phyloP scores from a whole-genome alignment of 2,329 filamentous ascomycete genomes.

The Paracorniculantispora psalliotae region DNA sequence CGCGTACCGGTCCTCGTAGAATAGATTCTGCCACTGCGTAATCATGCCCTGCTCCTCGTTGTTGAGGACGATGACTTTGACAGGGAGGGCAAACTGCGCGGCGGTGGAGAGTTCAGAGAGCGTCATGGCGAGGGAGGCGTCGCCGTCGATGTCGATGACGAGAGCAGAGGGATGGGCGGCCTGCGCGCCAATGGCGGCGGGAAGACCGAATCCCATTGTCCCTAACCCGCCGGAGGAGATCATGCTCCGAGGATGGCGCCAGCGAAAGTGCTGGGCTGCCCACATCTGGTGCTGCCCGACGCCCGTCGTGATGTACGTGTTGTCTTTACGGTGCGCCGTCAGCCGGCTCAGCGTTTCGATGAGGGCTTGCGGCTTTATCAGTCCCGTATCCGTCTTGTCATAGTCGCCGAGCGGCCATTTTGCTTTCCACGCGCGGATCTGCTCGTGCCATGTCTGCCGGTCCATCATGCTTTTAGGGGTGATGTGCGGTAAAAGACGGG shows the following conservation, averaged over 20 bases:
- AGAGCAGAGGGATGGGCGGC: constrained; percentile 71
- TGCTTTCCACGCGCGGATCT: constrained; percentile 87
- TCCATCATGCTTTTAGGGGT: constrained; percentile 56
- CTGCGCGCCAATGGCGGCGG: constrained; percentile 92
- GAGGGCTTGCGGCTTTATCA: constrained; percentile 92
- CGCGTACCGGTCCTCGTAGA: constrained; percentile 83
- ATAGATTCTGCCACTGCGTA: constrained; percentile 91
- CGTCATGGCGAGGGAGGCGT: constrained; percentile 99
- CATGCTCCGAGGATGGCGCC: constrained; percentile 87
- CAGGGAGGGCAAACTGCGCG: constrained; percentile 90
- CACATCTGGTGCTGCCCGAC: constrained; percentile 99
- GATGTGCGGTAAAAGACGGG: constrained; percentile 67
- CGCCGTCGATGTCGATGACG: constrained; percentile 93
- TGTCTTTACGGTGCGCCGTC: constrained; percentile 72
- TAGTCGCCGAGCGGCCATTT: constrained; percentile 82
- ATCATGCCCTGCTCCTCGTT: constrained; percentile 98
- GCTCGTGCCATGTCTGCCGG: constrained; percentile 78
- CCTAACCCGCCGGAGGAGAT: constrained; percentile 91
- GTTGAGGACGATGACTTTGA: constrained; percentile 92
- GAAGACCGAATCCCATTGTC: constrained; percentile 87
- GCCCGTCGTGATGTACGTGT: constrained; percentile 85
- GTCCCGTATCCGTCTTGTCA: constrained; percentile 69
- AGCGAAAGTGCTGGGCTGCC: constrained; percentile 94
- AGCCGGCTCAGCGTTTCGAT: constrained; percentile 87
- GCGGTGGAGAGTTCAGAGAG: constrained; percentile 91